Evolutionary conservation across 2,329 filamentous ascomycete species (phyloP).

Genomic region (Fonsecaea erecta): DNA sequence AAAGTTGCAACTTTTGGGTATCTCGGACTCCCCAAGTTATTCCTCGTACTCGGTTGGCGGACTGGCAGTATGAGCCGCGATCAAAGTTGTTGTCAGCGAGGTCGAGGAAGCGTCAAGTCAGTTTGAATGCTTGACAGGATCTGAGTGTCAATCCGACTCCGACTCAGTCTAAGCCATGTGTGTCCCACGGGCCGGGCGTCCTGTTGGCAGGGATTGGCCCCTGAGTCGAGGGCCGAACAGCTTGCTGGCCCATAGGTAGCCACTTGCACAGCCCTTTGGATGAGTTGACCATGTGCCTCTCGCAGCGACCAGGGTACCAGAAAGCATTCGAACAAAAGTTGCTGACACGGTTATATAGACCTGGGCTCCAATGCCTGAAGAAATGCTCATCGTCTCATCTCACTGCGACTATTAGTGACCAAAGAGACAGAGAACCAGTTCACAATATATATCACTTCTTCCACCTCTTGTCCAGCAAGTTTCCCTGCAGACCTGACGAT

Average conservation of each 20-base stretch:
- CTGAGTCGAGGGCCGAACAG: no score
- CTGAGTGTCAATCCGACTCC: no score
- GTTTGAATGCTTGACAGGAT: no score
- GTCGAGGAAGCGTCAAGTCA: no score
- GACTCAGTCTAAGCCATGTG: no score
- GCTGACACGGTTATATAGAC: constrained; percentile 14
- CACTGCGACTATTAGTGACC: background rate
- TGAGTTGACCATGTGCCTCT: no score
- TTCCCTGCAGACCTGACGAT: background rate
- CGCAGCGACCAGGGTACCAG: background rate
- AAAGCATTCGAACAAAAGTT: constrained; percentile 15
- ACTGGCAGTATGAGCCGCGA: background rate
- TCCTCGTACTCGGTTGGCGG: no score
- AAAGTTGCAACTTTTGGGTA: background rate
- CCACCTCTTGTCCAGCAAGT: background rate
- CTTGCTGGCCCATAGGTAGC: background rate
- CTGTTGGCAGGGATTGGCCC: no score
- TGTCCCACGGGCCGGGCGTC: no score
- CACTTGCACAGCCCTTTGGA: background rate
- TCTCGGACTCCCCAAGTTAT: background rate
- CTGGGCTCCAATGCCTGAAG: background rate
- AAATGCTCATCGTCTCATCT: background rate
- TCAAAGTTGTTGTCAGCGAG: background rate
- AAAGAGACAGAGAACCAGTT: background rate
- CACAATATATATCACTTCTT: background rate